Conservation (phyloP, 2,329 filamentous ascomycete species). For the Ceratocystis papillata region DNA sequence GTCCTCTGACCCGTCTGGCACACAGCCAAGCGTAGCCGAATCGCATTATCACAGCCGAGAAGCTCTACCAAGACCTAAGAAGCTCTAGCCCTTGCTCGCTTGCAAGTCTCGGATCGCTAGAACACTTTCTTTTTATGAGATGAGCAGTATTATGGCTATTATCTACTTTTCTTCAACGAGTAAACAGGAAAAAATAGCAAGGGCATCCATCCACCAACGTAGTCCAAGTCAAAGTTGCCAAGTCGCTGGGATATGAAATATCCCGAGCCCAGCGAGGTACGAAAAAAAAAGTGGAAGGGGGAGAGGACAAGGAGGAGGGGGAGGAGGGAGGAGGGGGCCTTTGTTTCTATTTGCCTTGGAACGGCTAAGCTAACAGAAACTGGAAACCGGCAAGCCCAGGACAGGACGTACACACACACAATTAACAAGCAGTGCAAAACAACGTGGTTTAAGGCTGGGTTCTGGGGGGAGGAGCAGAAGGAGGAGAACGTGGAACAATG, state of each 20-base stretch:
- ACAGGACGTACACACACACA: neutral
- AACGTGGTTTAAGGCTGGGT: neutral
- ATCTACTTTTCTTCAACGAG: neutral
- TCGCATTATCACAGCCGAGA: neutral
- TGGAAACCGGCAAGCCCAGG: neutral
- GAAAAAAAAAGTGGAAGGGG: neutral
- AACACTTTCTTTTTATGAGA: neutral
- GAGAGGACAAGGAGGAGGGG: neutral
- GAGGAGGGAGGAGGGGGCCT: neutral
- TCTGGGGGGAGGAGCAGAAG: neutral
- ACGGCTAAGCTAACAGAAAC: constrained; percentile 1
- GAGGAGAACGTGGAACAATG: neutral
- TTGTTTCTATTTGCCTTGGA: constrained; percentile 8
- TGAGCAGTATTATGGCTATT: too few species aligned
- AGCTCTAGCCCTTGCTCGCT: neutral
- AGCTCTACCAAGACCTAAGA: neutral
- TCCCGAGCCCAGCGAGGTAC: neutral
- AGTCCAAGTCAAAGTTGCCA: neutral
- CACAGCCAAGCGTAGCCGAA: constrained; percentile 2
- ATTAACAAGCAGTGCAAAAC: neutral
- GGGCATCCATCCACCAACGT: too few species aligned
- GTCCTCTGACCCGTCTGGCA: constrained; percentile 2
- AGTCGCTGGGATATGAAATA: neutral
- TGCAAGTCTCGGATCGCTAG: neutral
- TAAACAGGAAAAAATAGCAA: neutral